A percentile compares a stretch with the other conserved stretches of the same genome.
phyloP scores from a whole-genome alignment of 2,329 filamentous ascomycete species.

The Colletotrichum horii region DNA sequence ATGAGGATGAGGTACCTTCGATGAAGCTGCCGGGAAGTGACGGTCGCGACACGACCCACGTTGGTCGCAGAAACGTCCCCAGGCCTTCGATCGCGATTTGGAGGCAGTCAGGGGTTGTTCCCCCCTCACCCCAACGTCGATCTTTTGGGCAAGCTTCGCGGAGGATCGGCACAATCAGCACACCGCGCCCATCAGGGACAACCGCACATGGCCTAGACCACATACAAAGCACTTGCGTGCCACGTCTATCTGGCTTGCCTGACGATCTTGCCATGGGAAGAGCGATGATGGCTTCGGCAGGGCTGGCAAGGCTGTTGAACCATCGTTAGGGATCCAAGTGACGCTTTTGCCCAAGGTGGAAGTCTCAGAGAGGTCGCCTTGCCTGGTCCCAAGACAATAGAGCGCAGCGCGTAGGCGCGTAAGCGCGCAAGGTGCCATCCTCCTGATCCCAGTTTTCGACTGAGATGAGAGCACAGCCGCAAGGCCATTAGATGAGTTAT shows the following conservation, averaged over 20 bases:
- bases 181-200: background rate
- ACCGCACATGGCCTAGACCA: background rate
- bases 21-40: too few relatives aligned
- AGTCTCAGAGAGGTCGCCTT: too few relatives aligned
- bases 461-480: background rate
- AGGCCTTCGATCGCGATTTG: background rate
- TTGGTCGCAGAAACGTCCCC: background rate
- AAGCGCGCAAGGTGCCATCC: too few relatives aligned
- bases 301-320: background rate
- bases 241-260: background rate
- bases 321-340: background rate
- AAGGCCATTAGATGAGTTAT: background rate
- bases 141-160: constrained; percentile 6
- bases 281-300: background rate
- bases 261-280: background rate
- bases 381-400: too few relatives aligned
- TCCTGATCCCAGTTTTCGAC: too few relatives aligned
- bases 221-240: constrained; percentile 11
- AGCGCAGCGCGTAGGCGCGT: too few relatives aligned
- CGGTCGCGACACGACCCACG: too few relatives aligned
- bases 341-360: background rate
- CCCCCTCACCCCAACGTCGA: background rate
- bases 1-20: background rate
- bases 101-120: background rate
- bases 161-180: constrained; percentile 1